These are phyloP conservation scores for Nitzschia inconspicua DNA, from an alignment of 108 stramenopile genomes.

Conservation along the genomic window DNA sequence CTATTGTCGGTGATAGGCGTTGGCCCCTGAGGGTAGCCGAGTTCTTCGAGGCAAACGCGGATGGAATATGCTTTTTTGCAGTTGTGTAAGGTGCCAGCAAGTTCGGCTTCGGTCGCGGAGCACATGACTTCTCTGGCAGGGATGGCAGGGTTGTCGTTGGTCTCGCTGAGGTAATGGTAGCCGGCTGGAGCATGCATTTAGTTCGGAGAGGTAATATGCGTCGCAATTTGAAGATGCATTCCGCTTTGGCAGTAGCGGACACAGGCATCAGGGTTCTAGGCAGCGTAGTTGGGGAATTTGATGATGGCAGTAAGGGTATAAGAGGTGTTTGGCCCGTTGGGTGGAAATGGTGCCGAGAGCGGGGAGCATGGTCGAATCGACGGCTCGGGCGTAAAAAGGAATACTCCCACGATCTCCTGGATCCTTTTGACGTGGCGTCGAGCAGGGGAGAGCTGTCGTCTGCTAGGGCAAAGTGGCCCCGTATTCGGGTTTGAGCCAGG, in stretches of 20 bases:
- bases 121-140: too few species aligned
- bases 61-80: conserved; percentile 19
- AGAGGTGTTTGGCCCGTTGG: conserved; percentile 22
- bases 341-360: too few species aligned
- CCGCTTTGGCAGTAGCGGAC: conserved; percentile 32
- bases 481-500: too few species aligned
- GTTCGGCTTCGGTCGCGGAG: too few species aligned
- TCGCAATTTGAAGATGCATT: conserved; percentile 40
- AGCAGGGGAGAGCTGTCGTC: too few species aligned
- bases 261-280: conserved; percentile 40
- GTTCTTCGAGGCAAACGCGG: conserved; percentile 20
- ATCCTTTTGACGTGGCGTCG: too few species aligned
- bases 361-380: too few species aligned
- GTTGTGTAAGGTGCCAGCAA: conserved; percentile 33
- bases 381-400: too few species aligned
- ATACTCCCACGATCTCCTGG: too few species aligned
- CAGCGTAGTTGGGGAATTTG: conserved; percentile 45
- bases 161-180: too few species aligned
- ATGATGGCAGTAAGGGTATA: too few species aligned
- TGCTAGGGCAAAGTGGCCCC: too few species aligned
- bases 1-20: conserved; percentile 46
- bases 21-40: conserved; percentile 42
- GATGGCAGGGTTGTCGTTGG: conserved; percentile 12
- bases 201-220: conserved; percentile 35
- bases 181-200: conserved; percentile 29